Evolutionary conservation across 2,329 filamentous ascomycete species (phyloP).

Genomic region (Botryotinia narcissicola): DNA sequence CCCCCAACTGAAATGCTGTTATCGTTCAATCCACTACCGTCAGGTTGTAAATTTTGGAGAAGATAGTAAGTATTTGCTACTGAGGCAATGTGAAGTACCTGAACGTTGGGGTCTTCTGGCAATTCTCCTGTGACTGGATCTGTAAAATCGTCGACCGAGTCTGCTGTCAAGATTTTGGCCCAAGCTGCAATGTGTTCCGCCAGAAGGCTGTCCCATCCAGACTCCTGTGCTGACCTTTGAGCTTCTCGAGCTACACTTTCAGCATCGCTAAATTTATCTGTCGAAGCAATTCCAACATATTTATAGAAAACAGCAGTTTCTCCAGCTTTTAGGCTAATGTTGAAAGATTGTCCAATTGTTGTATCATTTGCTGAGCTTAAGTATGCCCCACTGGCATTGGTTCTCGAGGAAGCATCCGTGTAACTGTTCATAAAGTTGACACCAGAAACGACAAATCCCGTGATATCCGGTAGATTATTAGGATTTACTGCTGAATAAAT

Average conservation of each 20-base stretch:
- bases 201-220: conserved; percentile 56
- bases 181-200: conserved; percentile 60
- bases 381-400: conserved; percentile 40
- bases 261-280: conserved; percentile 63
- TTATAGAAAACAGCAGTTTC: conserved; percentile 59
- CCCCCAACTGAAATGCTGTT: conserved; percentile 69
- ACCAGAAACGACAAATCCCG: conserved; percentile 57
- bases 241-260: conserved; percentile 54
- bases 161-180: conserved; percentile 56
- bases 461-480: conserved; percentile 58
- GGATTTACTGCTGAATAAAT: conserved; percentile 68
- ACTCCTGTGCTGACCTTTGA: conserved; percentile 47
- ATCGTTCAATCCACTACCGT: conserved; percentile 55
- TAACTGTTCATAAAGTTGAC: conserved; percentile 40
- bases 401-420: conserved; percentile 40
- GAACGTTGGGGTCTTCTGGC: conserved; percentile 56
- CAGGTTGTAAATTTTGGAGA: conserved; percentile 47
- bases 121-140: conserved; percentile 55
- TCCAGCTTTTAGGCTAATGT: conserved; percentile 52
- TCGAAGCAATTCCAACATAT: conserved; percentile 66
- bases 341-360: conserved; percentile 61
- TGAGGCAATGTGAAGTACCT: conserved; percentile 51
- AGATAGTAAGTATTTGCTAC: conserved; percentile 57
- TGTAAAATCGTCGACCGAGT: conserved; percentile 62
- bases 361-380: conserved; percentile 55